Percentiles rank a stretch among this genome's conserved stretches.
phyloP scores from a whole-genome alignment of 768 basidiomycete genomes.

The Boletus reticuloceps region DNA sequence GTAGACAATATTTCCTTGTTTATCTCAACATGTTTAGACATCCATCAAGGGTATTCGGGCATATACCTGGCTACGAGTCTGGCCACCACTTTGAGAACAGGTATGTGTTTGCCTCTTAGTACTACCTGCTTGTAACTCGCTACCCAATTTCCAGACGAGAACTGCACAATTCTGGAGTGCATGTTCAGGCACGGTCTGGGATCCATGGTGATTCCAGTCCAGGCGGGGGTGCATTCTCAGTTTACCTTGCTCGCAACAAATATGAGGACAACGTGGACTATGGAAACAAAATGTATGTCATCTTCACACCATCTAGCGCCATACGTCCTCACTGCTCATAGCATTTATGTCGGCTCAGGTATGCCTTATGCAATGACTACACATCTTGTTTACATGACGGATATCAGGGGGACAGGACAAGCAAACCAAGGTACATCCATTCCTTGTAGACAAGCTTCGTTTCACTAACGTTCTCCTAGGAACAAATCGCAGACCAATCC shows the following conservation, averaged over 20 bases:
- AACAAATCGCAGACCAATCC: conserved; percentile 22
- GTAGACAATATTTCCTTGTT: background rate
- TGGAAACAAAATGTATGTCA: conserved; percentile 37
- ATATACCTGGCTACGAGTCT: background rate
- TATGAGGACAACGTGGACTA: background rate
- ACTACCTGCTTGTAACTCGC: background rate
- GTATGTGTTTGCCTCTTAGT: background rate
- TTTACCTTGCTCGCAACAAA: background rate
- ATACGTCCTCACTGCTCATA: conserved; percentile 13
- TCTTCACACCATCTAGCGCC: background rate
- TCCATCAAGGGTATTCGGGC: background rate
- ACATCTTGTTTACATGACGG: background rate
- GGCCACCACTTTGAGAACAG: background rate
- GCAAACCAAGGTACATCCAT: conserved; percentile 8
- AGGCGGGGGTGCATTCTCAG: background rate
- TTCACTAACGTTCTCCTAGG: conserved; percentile 11
- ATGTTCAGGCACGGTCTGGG: background rate
- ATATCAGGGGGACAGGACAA: conserved; percentile 23
- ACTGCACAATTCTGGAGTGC: background rate
- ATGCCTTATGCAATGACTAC: background rate
- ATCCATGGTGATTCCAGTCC: background rate
- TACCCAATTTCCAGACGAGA: background rate
- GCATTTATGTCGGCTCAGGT: conserved; percentile 35
- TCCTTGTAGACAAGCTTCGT: background rate
- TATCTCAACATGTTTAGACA: background rate